These are phyloP conservation scores for Beauveria pseudobassiana DNA, from an alignment of 2,329 filamentous ascomycete genomes.

Conservation along the genomic window DNA sequence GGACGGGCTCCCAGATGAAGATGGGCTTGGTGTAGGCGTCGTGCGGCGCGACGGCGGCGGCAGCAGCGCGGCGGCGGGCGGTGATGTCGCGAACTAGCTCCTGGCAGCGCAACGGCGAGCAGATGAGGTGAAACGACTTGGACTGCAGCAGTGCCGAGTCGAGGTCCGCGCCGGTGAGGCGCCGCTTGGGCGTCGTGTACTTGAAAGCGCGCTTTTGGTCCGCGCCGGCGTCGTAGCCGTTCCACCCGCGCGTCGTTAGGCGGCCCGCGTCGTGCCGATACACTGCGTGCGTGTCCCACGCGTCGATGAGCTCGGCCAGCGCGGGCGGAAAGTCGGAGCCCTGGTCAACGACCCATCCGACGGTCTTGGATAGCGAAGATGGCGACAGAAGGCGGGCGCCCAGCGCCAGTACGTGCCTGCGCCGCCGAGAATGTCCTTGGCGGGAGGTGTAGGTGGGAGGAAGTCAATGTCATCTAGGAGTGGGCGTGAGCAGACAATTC, in stretches of 20 bases:
- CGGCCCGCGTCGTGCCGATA: constrained; percentile 59
- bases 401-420: constrained; percentile 78
- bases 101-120: constrained; percentile 69
- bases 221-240: constrained; percentile 65
- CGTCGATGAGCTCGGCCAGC: constrained; percentile 55
- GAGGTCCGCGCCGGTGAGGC: constrained; percentile 67
- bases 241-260: constrained; percentile 85
- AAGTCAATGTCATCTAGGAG: constrained; percentile 83
- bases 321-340: constrained; percentile 76
- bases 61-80: constrained; percentile 39
- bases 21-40: constrained; percentile 49
- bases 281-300: constrained; percentile 70
- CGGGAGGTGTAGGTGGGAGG: constrained; percentile 57
- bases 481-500: background rate
- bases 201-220: constrained; percentile 69
- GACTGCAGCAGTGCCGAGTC: constrained; percentile 58
- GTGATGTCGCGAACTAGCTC: constrained; percentile 67
- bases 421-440: constrained; percentile 75
- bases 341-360: constrained; percentile 88
- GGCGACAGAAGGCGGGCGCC: constrained; percentile 86
- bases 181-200: constrained; percentile 80
- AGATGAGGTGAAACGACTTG: constrained; percentile 81
- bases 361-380: constrained; percentile 51
- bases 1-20: constrained; percentile 93
- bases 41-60: constrained; percentile 17